Percentiles rank a stretch among this genome's conserved stretches.
These are phyloP conservation scores for Paulownia fortunei DNA, from an alignment of 257 asterid genomes.

Conservation along the genomic window DNA sequence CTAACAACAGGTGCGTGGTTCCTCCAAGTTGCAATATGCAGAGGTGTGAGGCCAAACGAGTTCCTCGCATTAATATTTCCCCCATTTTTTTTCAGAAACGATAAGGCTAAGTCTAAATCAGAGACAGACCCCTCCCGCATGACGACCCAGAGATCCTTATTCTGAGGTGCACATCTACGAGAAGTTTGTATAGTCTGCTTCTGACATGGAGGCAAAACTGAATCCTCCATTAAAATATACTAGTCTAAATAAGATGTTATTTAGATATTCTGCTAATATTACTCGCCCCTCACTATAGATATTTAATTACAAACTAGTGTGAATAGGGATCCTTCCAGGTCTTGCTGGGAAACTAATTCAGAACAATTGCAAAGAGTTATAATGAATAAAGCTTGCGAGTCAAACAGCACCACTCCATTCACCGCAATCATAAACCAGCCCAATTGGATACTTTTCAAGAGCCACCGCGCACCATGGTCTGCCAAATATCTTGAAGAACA, in stretches of 20 bases:
- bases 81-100: slow-evolving; percentile 74
- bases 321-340: slow-evolving; percentile 9
- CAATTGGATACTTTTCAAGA: slow-evolving; percentile 30
- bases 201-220: slow-evolving; percentile 55
- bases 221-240: slow-evolving; percentile 56
- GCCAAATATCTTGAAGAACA: slow-evolving; percentile 18
- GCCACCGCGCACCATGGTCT: slow-evolving; percentile 26
- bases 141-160: slow-evolving; percentile 80
- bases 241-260: slow-evolving; percentile 17
- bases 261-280: slow-evolving; percentile 15
- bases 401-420: slow-evolving; percentile 33
- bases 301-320: slow-evolving; percentile 8
- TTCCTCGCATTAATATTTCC: slow-evolving; percentile 84
- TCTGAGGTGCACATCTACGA: slow-evolving; percentile 48
- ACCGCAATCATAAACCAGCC: slow-evolving; percentile 33
- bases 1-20: slow-evolving; percentile 82
- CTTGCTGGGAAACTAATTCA: slow-evolving; percentile 20
- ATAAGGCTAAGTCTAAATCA: slow-evolving; percentile 73
- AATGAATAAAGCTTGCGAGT: slow-evolving; percentile 19
- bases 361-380: slow-evolving; percentile 13
- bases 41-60: slow-evolving; percentile 80
- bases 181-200: slow-evolving; percentile 54
- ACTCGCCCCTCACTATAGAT: slow-evolving; percentile 12
- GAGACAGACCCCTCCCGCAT: slow-evolving; percentile 71
- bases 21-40: slow-evolving; percentile 97